Evolutionary conservation across 108 stramenopile species (phyloP).

Genomic region (Skeletonema menzelii): DNA sequence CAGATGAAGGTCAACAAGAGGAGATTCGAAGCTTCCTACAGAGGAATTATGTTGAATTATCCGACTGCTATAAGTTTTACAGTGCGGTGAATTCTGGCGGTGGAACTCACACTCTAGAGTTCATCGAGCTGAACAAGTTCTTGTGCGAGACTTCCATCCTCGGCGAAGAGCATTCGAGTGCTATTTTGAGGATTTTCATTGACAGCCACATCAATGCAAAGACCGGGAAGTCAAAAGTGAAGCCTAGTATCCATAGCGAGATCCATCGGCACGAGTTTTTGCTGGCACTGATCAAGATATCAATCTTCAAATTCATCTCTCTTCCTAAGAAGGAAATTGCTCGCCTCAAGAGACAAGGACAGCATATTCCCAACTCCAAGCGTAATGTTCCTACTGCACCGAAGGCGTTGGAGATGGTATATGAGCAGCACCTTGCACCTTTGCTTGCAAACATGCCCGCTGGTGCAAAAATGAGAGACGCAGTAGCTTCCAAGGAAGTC

Average conservation of each 20-base stretch:
- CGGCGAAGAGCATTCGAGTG: conserved; percentile 16
- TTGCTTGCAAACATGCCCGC: conserved; percentile 17
- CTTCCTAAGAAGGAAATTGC: conserved; percentile 14
- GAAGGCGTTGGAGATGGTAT: conserved; percentile 15
- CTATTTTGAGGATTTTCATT: conserved; percentile 20
- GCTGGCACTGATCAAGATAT: conserved; percentile 18
- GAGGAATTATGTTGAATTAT: conserved; percentile 10
- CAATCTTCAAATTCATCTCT: conserved; percentile 15
- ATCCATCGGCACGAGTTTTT: conserved; percentile 19
- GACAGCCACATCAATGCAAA: conserved; percentile 16
- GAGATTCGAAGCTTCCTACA: conserved; percentile 20
- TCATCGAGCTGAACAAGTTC: conserved; percentile 32
- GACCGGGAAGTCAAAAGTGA: background rate
- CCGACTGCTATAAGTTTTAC: conserved; percentile 23
- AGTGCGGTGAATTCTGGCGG: conserved; percentile 23
- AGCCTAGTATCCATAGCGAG: conserved; percentile 19
- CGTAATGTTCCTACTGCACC: conserved; percentile 19
- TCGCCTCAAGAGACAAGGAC: conserved; percentile 8
- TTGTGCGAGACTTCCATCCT: conserved; percentile 24
- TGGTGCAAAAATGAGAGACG: background rate
- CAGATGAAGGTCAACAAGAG: conserved; percentile 5
- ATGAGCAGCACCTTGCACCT: conserved; percentile 6
- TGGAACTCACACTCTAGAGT: conserved; percentile 28
- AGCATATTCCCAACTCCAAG: background rate
- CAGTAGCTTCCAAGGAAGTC: conserved; percentile 17